Base-by-base conservation (phyloP, 148 eudicot genomes). In the Fagopyrum tataricum region DNA sequence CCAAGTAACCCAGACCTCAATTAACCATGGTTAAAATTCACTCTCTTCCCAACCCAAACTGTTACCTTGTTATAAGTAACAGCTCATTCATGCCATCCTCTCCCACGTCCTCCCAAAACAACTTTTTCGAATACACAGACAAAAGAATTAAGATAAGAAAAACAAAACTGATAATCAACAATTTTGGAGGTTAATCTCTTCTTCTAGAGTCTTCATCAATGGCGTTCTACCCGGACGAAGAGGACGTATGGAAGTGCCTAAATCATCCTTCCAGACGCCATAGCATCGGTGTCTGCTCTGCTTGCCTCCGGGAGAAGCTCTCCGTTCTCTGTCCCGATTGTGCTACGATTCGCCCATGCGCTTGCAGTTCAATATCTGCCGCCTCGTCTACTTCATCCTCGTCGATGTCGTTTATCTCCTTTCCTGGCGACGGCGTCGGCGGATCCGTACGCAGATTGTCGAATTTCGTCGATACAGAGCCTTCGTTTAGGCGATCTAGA, bases 251-350 rank as follows among this genome's bases (percentile, higher is more conserved):
- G 87, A 89, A 87, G 80, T 91, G 97, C 76, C 74, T 77, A 15
- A 75, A 78, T 44, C 97, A 91, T 78, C 87, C 94, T 0, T 82
- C 92, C 0, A 85, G 81, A 76, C 86, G 89, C 14, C 96, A 82
- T 11, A 70, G 80, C 11, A 76, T 52, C 77, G 90, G 90, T 9
- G 55, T 86, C 71, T 86, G 90, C 74, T 81, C 87, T 0, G 12
- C 18, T 52, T 86, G 90, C 62, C 85, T 86, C 72, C 74, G 79
- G 20, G 85, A 86, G 66, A 85, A 83, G 31, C 90, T 86, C 75
- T 41, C 66, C 71, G 24, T 74, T 41, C 90, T 86, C 71, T 86
- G 90, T 68, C 85, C 90, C 2, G 70, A 86, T 42, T 84, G 90
- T 75, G 85, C 79, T 9, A 74, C n/a, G 62, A 52, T 68, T 26